phyloP scores from a whole-genome alignment of 2,329 filamentous ascomycete genomes.

The Fusarium drepaniforme region DNA sequence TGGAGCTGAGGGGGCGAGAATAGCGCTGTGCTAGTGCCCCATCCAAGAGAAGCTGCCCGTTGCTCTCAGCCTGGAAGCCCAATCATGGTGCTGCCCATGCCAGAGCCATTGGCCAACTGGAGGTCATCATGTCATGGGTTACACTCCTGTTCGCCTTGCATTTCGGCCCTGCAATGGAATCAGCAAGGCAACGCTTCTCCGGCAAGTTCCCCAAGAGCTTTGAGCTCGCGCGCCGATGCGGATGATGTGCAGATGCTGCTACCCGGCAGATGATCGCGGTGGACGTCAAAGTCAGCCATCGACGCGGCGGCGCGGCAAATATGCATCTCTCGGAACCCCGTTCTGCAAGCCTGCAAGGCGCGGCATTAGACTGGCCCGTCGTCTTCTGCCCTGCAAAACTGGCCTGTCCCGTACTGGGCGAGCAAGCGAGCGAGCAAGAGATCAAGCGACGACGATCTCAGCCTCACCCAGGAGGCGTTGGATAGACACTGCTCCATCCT shows the following conservation, averaged over 20 bases:
- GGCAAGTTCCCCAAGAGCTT: background rate
- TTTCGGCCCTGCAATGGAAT: slow-evolving; percentile 18
- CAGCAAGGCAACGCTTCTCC: background rate
- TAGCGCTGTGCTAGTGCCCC: slow-evolving; percentile 12
- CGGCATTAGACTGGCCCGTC: slow-evolving; percentile 9
- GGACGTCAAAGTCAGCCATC: slow-evolving; percentile 14
- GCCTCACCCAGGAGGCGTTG: slow-evolving; percentile 39
- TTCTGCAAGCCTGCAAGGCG: slow-evolving; percentile 25
- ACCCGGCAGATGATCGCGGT: slow-evolving; percentile 16
- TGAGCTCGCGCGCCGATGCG: slow-evolving; percentile 5
- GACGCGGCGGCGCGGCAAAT: slow-evolving; percentile 23
- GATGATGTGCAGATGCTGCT: slow-evolving; percentile 42
- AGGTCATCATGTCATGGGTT: slow-evolving; percentile 26
- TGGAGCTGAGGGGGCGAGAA: slow-evolving; percentile 24
- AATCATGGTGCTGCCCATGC: slow-evolving; percentile 43
- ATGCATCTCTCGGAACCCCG: slow-evolving; percentile 31
- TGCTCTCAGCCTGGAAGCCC: slow-evolving; percentile 24
- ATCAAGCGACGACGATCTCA: slow-evolving; percentile 39
- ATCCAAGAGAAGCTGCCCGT: background rate
- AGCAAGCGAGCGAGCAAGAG: slow-evolving; percentile 4
- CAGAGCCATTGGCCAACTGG: slow-evolving; percentile 42
- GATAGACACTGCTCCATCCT: slow-evolving; percentile 9
- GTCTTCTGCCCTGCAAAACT: slow-evolving; percentile 7
- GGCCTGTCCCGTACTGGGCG: slow-evolving; percentile 9
- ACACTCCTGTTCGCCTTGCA: slow-evolving; percentile 34